Evolutionary conservation across 257 asterid genomes (phyloP).

Genomic region (Nemophila menziesii): DNA sequence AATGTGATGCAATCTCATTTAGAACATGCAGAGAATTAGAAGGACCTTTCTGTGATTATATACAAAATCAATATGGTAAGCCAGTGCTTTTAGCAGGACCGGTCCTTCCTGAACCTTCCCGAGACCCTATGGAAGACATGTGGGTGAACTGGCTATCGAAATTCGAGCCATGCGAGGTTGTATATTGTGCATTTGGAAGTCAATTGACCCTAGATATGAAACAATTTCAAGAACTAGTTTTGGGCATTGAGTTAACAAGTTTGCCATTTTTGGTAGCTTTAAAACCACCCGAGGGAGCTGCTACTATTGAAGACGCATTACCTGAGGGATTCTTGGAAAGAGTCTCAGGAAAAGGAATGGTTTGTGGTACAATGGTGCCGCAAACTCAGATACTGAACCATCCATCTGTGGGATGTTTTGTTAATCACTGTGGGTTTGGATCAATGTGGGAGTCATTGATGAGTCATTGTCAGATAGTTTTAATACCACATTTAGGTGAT

Average conservation of each 20-base stretch:
- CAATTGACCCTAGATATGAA: slow-evolving; percentile 33
- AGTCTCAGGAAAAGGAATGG: slow-evolving; percentile 41
- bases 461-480: slow-evolving; percentile 53
- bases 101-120: slow-evolving; percentile 31
- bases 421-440: slow-evolving; percentile 78
- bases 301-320: slow-evolving; percentile 47
- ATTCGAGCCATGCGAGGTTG: slow-evolving; percentile 28
- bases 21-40: slow-evolving; percentile 63
- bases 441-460: slow-evolving; percentile 88
- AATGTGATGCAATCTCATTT: slow-evolving; percentile 53
- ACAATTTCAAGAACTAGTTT: slow-evolving; percentile 49
- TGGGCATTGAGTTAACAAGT: slow-evolving; percentile 64
- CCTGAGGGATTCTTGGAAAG: slow-evolving; percentile 65
- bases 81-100: slow-evolving; percentile 65
- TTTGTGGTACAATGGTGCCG: slow-evolving; percentile 61
- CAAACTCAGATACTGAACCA: slow-evolving; percentile 56
- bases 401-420: slow-evolving; percentile 76
- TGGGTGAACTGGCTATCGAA: slow-evolving; percentile 48
- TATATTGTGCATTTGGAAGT: slow-evolving; percentile 69
- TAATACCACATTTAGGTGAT: slow-evolving; percentile 59
- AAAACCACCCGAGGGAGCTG: slow-evolving; percentile 44
- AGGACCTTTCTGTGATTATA: slow-evolving; percentile 52
- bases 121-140: slow-evolving; percentile 27
- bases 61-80: slow-evolving; percentile 36
- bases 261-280: slow-evolving; percentile 55